phyloP scores from a whole-genome alignment of 1,284 basidiomycete species.

The Pseudozyma flocculosa region DNA sequence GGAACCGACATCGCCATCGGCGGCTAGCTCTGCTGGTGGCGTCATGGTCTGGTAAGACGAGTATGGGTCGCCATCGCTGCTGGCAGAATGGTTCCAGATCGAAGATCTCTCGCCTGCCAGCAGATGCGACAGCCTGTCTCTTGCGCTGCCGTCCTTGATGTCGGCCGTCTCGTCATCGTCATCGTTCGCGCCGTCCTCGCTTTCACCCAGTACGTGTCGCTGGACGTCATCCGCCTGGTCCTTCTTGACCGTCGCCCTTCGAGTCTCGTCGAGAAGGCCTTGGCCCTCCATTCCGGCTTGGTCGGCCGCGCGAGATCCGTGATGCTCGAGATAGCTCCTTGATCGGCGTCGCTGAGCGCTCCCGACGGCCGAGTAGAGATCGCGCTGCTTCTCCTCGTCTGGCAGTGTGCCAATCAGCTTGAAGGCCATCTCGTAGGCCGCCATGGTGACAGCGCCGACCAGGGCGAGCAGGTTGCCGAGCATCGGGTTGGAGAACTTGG shows the following conservation, averaged over 20 bases:
- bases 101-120: slow-evolving; percentile 8
- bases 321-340: slow-evolving; percentile 28
- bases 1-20: neutral
- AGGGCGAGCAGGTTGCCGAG: slow-evolving; percentile 49
- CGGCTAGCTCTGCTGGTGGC: slow-evolving; percentile 11
- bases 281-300: slow-evolving; percentile 9
- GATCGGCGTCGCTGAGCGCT: slow-evolving; percentile 10
- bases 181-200: no score
- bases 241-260: neutral
- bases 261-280: slow-evolving; percentile 11
- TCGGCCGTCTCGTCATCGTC: slow-evolving; percentile 10
- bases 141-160: slow-evolving; percentile 1
- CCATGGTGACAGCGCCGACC: slow-evolving; percentile 55
- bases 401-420: slow-evolving; percentile 52
- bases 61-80: neutral
- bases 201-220: slow-evolving; percentile 7
- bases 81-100: slow-evolving; percentile 19
- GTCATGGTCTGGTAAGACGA: slow-evolving; percentile 19
- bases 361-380: slow-evolving; percentile 29
- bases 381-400: slow-evolving; percentile 37
- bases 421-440: slow-evolving; percentile 55
- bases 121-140: slow-evolving; percentile 5
- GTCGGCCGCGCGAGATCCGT: neutral
- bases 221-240: no score
- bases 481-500: slow-evolving; percentile 25